These are phyloP conservation scores for Suhomyces prunicola DNA, from an alignment of 805 yeast species.

Conservation along the genomic window DNA sequence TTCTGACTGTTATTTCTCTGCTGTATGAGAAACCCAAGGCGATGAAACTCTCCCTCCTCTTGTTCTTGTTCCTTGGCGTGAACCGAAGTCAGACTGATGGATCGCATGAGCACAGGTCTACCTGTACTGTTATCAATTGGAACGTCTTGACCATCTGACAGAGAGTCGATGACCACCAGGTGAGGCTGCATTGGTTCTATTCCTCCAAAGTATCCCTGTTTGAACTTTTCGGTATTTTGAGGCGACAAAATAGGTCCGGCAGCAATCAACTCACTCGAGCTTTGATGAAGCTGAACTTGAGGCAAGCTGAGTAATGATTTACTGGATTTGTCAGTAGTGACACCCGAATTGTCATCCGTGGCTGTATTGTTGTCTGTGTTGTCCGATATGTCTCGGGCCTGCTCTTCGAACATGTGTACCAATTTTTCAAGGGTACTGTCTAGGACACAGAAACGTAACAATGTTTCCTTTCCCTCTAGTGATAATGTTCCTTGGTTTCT, in stretches of 20 bases:
- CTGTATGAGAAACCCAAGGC: constrained; percentile 78
- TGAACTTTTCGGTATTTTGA: constrained; percentile 22
- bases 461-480: constrained; percentile 53
- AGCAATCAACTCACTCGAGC: constrained; percentile 48
- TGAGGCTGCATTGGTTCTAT: constrained; percentile 50
- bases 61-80: constrained; percentile 77
- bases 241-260: constrained; percentile 55
- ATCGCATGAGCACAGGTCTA: constrained; percentile 62
- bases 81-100: constrained; percentile 59
- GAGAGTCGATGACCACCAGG: constrained; percentile 66
- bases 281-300: constrained; percentile 42
- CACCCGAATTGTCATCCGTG: not conserved
- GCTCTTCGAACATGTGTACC: constrained; percentile 48
- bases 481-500: constrained; percentile 47
- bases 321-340: not conserved
- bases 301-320: not conserved
- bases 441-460: constrained; percentile 50
- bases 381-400: constrained; percentile 16
- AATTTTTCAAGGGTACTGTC: constrained; percentile 55
- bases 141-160: constrained; percentile 47
- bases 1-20: constrained; percentile 43
- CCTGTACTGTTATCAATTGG: constrained; percentile 72
- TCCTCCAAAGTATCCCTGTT: constrained; percentile 18
- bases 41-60: constrained; percentile 90
- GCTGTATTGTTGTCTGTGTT: not conserved